Percentiles rank a stretch among this genome's conserved stretches.
phyloP scores from a whole-genome alignment of 768 basidiomycete genomes.

The Terana coerulea region DNA sequence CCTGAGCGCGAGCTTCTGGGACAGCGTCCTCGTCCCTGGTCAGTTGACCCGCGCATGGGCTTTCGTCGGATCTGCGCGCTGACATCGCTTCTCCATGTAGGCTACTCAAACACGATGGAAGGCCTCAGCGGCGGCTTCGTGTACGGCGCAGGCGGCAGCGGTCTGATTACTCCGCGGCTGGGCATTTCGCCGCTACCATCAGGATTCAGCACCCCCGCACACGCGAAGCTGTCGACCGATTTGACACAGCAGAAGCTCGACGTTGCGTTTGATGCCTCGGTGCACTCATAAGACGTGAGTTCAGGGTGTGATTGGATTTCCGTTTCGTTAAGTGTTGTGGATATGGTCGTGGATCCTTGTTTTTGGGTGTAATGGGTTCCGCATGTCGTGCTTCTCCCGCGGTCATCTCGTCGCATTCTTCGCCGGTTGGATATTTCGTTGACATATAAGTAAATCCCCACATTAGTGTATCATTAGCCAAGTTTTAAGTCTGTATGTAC shows the following conservation, averaged over 20 bases:
- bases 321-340: too few species aligned
- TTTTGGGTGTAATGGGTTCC: neutral
- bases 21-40: constrained; percentile 85
- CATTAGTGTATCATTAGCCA: constrained; percentile 5
- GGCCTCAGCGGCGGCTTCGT: constrained; percentile 84
- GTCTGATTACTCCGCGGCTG: constrained; percentile 73
- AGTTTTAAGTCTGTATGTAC: neutral
- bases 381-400: neutral
- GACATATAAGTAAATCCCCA: too few species aligned
- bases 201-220: constrained; percentile 43
- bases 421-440: neutral
- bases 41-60: constrained; percentile 23
- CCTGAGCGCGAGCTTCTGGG: constrained; percentile 80
- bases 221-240: constrained; percentile 9
- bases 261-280: constrained; percentile 12
- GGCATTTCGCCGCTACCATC: constrained; percentile 58
- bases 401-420: too few species aligned
- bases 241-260: constrained; percentile 19
- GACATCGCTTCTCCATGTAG: constrained; percentile 34
- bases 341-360: constrained; percentile 3
- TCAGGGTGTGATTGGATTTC: neutral
- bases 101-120: constrained; percentile 77
- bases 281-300: too few species aligned
- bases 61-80: constrained; percentile 3
- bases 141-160: constrained; percentile 80